These are phyloP conservation scores for Hanseniaspora thailandica DNA, from an alignment of 805 yeast genomes.

Conservation along the genomic window DNA sequence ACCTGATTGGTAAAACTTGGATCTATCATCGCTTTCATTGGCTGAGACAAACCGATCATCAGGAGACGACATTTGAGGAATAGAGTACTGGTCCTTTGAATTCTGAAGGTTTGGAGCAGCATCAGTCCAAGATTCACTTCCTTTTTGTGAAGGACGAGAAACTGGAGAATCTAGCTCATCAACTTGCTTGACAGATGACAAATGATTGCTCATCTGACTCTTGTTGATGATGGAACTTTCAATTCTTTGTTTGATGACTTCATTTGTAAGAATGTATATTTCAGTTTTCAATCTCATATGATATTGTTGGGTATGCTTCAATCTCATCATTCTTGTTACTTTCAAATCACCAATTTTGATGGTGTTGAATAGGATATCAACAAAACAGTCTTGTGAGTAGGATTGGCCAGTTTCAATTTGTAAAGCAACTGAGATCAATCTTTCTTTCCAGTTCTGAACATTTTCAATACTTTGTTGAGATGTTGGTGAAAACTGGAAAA, in stretches of 20 bases:
- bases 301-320: constrained; percentile 63
- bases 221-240: constrained; percentile 31
- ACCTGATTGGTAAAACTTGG: neutral
- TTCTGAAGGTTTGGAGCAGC: neutral
- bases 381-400: constrained; percentile 30
- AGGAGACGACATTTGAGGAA: neutral
- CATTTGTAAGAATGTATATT: constrained; percentile 56
- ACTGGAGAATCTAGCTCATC: neutral
- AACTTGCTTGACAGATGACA: too few relatives aligned
- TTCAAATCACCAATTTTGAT: constrained; percentile 48
- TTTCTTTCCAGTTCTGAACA: constrained; percentile 28
- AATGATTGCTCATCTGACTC: neutral
- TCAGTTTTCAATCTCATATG: constrained; percentile 68
- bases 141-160: neutral
- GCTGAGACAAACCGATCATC: neutral
- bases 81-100: neutral
- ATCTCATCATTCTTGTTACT: constrained; percentile 55
- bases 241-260: constrained; percentile 53
- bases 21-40: neutral
- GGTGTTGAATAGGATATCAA: constrained; percentile 46
- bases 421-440: constrained; percentile 18
- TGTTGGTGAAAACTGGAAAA: constrained; percentile 43
- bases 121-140: too few relatives aligned
- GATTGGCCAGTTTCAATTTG: constrained; percentile 25
- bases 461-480: constrained; percentile 45